Percentiles rank a stretch among this genome's conserved stretches.
These are phyloP conservation scores for Sicyos baderoa DNA, from an alignment of 306 rosid species.

Conservation along the genomic window DNA sequence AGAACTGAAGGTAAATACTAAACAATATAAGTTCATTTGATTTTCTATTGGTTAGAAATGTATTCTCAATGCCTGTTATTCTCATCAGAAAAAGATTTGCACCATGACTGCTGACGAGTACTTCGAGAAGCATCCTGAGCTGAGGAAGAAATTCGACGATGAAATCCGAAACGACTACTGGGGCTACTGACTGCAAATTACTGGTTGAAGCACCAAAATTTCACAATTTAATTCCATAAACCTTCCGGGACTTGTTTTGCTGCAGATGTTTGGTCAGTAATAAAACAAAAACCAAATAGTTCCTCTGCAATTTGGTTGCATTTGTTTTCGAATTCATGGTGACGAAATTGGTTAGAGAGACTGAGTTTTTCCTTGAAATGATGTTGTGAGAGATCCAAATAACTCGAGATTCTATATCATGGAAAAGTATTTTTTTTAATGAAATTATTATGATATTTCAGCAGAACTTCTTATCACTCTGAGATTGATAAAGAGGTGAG, in stretches of 20 bases:
- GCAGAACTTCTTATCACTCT: neutral
- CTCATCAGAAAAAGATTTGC: slow-evolving; percentile 57
- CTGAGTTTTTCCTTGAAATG: neutral
- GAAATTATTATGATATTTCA: slow-evolving; percentile 2
- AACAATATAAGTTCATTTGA: neutral
- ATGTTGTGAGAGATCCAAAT: neutral
- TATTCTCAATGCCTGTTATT: slow-evolving; percentile 23
- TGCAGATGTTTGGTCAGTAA: slow-evolving; percentile 44
- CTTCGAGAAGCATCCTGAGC: slow-evolving; percentile 85
- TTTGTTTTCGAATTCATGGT: slow-evolving; percentile 22
- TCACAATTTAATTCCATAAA: slow-evolving; percentile 13
- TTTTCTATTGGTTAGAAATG: neutral
- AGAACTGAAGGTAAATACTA: slow-evolving; percentile 62
- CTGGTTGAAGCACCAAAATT: neutral
- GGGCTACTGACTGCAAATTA: slow-evolving; percentile 52
- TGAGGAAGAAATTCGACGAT: slow-evolving; percentile 82
- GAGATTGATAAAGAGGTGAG: neutral
- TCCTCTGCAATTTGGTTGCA: slow-evolving; percentile 34
- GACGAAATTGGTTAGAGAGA: slow-evolving; percentile 11
- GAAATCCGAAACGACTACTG: slow-evolving; percentile 87
- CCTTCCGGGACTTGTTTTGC: slow-evolving; percentile 30
- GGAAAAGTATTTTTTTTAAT: neutral
- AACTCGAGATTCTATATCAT: slow-evolving; percentile 6
- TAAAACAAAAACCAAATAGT: slow-evolving; percentile 35
- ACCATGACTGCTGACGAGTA: slow-evolving; percentile 97